A percentile compares a stretch with the other conserved stretches of the same genome.
Conservation (phyloP, 2,329 filamentous ascomycete species). For the Fusarium nelsonii region DNA sequence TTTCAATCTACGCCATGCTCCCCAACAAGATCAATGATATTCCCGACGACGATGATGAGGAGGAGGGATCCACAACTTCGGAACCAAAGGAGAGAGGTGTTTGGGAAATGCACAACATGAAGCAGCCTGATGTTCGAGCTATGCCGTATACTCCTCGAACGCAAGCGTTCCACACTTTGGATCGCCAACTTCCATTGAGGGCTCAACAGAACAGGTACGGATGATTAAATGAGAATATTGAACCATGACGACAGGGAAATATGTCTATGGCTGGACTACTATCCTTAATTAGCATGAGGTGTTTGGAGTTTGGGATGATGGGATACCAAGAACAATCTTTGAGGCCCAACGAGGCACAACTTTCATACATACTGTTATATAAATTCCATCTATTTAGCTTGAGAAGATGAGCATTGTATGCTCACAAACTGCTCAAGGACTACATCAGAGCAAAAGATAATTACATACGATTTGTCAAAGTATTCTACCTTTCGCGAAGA, state of each 20-base stretch:
- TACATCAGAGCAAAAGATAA: not conserved
- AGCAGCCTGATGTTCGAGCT: slow-evolving; percentile 48
- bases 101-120: slow-evolving; percentile 71
- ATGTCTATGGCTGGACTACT: slow-evolving; percentile 2
- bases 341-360: slow-evolving; percentile 18
- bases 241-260: not conserved
- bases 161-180: slow-evolving; percentile 73
- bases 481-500: slow-evolving; percentile 2
- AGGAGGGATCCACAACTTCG: slow-evolving; percentile 53
- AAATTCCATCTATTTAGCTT: not conserved
- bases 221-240: slow-evolving; percentile 8
- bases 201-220: slow-evolving; percentile 46
- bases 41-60: slow-evolving; percentile 56
- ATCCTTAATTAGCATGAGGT: slow-evolving; percentile 38
- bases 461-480: not conserved
- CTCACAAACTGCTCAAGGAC: no score
- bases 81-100: slow-evolving; percentile 58
- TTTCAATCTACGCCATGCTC: slow-evolving; percentile 70
- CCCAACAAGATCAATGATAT: slow-evolving; percentile 68
- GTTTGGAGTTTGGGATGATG: slow-evolving; percentile 39
- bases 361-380: slow-evolving; percentile 14
- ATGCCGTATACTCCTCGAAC: slow-evolving; percentile 74
- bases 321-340: slow-evolving; percentile 29
- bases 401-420: not conserved
- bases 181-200: slow-evolving; percentile 68